Conservation (phyloP, 257 asterid species). For the Solanum lycopersicoides region DNA sequence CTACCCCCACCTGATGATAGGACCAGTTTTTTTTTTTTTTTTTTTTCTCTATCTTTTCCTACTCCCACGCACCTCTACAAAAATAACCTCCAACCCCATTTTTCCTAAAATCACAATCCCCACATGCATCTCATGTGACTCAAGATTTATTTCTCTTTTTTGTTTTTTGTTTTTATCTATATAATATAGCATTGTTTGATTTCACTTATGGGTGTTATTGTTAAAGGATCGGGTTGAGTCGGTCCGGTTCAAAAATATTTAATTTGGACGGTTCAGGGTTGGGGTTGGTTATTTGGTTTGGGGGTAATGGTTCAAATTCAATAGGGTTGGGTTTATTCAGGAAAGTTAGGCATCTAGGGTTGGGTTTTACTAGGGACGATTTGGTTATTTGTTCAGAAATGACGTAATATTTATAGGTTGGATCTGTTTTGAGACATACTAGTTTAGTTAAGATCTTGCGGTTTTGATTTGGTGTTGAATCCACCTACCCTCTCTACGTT, state of each 20-base stretch:
- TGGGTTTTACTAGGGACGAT: background rate
- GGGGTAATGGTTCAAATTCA: background rate
- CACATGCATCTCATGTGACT: background rate
- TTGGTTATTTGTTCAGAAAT: background rate
- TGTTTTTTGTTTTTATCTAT: background rate
- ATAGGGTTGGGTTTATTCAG: background rate
- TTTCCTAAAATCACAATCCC: background rate
- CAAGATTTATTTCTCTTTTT: background rate
- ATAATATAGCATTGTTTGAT: background rate
- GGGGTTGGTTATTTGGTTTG: background rate
- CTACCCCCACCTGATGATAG: conserved; percentile 2
- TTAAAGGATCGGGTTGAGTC: background rate
- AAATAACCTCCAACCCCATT: background rate
- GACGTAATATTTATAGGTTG: background rate
- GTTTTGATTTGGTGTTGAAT: background rate
- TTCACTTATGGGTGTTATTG: background rate
- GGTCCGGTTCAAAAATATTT: background rate
- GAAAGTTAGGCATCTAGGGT: background rate
- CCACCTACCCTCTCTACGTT: background rate
- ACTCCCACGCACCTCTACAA: background rate
- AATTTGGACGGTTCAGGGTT: background rate
- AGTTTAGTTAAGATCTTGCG: background rate
- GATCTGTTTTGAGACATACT: background rate
- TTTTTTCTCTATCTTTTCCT: background rate
- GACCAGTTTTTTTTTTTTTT: conserved; percentile 2